These are phyloP conservation scores for Blastosporella zonata DNA, from an alignment of 1,284 basidiomycete genomes.

Conservation along the genomic window DNA sequence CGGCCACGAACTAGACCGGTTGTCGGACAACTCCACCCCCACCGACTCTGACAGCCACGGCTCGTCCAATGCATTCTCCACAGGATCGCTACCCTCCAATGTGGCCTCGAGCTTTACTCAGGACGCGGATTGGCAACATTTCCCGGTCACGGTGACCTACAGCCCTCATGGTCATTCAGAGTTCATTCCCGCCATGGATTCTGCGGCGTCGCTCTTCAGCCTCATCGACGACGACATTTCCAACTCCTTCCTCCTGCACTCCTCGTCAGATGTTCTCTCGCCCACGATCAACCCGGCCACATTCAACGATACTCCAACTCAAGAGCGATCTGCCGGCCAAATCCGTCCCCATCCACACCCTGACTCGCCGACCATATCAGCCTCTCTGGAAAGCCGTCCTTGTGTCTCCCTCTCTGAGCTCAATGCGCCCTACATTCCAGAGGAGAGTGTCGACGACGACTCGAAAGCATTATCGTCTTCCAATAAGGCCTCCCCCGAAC, in stretches of 20 bases:
- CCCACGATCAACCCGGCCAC: slow-evolving; percentile 13
- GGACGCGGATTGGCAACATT: slow-evolving; percentile 15
- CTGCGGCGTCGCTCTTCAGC: background rate
- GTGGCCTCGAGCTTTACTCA: slow-evolving; percentile 1
- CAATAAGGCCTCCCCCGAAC: background rate
- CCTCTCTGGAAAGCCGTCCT: slow-evolving; percentile 6
- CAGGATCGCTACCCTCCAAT: slow-evolving; percentile 9
- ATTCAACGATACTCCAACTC: slow-evolving; percentile 6
- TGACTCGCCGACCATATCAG: slow-evolving; percentile 9
- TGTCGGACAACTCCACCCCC: slow-evolving; percentile 17
- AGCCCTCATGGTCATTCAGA: slow-evolving; percentile 9
- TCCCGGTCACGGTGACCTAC: slow-evolving; percentile 4
- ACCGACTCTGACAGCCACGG: slow-evolving; percentile 18
- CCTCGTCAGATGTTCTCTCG: slow-evolving; percentile 1
- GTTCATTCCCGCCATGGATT: slow-evolving; percentile 8
- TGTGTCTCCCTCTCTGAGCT: slow-evolving; percentile 19
- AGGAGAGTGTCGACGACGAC: slow-evolving; percentile 1
- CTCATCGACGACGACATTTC: slow-evolving; percentile 5
- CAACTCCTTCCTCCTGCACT: slow-evolving; percentile 8
- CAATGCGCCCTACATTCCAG: slow-evolving; percentile 16
- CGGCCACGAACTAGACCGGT: slow-evolving; percentile 15
- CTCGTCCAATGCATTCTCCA: slow-evolving; percentile 15
- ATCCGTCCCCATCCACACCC: slow-evolving; percentile 12
- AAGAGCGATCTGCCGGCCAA: background rate
- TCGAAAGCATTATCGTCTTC: slow-evolving; percentile 6